Evolutionary conservation across 345 rosid genomes (phyloP).

Genomic region (Citrus australasica): DNA sequence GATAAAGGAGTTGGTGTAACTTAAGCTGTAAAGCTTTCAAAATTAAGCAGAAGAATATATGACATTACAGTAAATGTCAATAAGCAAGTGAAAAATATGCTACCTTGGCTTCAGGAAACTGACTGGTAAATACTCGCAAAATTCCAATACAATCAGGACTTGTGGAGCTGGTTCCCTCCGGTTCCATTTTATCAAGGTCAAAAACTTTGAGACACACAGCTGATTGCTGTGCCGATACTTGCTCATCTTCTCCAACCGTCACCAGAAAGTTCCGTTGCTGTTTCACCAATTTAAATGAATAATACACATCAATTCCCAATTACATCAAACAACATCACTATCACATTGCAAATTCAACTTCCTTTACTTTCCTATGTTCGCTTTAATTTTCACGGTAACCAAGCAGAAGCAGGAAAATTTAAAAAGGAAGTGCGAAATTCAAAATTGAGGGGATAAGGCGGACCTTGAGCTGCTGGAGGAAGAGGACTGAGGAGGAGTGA

Average conservation of each 20-base stretch:
- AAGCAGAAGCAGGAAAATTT: not conserved
- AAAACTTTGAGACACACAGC: conserved; percentile 85
- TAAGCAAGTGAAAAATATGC: not conserved
- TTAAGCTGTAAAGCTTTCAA: not conserved
- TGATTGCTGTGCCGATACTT: conserved; percentile 71
- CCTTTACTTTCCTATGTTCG: not conserved
- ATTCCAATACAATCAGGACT: conserved; percentile 87
- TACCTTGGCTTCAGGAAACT: conserved; percentile 95
- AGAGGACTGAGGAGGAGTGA: conserved; percentile 75
- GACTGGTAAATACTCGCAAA: conserved; percentile 82
- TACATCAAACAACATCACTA: not conserved
- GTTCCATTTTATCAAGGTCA: conserved; percentile 86
- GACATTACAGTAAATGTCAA: not conserved
- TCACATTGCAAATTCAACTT: not conserved
- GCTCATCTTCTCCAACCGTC: conserved; percentile 90
- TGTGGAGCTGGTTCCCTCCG: conserved; percentile 71
- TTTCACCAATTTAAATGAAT: conserved; percentile 3
- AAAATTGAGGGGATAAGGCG: not conserved
- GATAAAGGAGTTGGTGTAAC: not conserved
- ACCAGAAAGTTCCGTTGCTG: conserved; percentile 94
- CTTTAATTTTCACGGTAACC: not conserved
- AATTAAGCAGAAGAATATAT: too few relatives aligned
- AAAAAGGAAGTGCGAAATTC: not conserved
- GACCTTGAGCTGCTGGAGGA: conserved; percentile 96
- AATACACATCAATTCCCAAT: not conserved